Percentiles rank a stretch among this genome's conserved stretches.
These are phyloP conservation scores for Byssochlamys sp. DNA, from an alignment of 2,329 filamentous ascomycete genomes.

Conservation along the genomic window DNA sequence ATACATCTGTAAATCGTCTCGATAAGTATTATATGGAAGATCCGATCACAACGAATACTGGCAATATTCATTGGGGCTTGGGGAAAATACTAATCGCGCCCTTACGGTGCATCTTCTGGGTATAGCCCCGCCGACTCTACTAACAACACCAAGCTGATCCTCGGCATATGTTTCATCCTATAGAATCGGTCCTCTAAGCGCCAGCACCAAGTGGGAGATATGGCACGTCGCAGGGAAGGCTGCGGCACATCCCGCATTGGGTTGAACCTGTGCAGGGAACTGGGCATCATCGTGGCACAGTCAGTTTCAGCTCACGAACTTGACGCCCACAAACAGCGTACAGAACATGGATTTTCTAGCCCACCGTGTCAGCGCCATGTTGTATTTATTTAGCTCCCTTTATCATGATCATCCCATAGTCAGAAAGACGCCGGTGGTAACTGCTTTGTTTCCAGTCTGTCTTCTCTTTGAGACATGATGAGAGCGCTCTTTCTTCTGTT, in stretches of 20 bases:
- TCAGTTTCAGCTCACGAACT: not conserved
- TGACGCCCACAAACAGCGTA: not conserved
- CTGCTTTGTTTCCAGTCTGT: not conserved
- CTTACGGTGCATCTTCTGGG: not conserved
- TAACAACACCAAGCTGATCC: not conserved
- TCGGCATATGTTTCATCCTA: not conserved
- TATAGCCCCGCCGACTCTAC: not conserved
- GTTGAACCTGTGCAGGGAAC: not conserved
- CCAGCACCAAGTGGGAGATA: not conserved
- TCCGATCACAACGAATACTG: not conserved
- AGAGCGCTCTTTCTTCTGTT: not conserved
- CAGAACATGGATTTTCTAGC: not conserved
- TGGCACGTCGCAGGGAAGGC: not conserved
- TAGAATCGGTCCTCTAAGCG: not conserved
- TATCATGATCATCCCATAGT: not conserved
- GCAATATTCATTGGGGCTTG: not conserved
- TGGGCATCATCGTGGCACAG: not conserved
- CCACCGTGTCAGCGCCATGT: not conserved
- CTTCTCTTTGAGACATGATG: not conserved
- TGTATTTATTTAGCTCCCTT: not conserved
- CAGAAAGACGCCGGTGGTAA: not conserved
- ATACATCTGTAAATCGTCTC: not conserved
- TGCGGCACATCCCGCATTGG: not conserved
- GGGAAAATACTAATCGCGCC: not conserved
- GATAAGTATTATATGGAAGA: not conserved